Evolutionary conservation across 208 protist genomes (phyloP).

Genomic region (Leishmania lainsoni): DNA sequence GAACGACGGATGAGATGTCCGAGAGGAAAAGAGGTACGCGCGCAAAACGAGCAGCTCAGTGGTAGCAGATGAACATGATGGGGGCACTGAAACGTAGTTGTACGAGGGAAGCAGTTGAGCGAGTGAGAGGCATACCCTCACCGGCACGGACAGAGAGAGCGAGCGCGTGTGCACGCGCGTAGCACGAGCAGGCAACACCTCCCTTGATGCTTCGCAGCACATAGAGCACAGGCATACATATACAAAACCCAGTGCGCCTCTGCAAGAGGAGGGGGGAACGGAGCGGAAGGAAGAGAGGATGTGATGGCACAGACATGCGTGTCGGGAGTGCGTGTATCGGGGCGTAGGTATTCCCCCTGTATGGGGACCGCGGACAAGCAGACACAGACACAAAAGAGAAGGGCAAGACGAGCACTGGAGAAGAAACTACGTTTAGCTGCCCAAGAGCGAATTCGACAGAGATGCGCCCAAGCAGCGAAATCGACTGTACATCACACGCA

Average conservation of each 20-base stretch:
- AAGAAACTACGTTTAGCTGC: too few relatives aligned
- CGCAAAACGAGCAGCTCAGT: not conserved
- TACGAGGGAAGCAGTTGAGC: not conserved
- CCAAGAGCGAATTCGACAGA: not conserved
- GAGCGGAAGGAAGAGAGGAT: not conserved
- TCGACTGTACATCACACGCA: slow-evolving; percentile 1
- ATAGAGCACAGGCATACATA: not conserved
- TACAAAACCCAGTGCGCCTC: not conserved
- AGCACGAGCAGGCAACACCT: not conserved
- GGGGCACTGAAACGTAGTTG: not conserved
- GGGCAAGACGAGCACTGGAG: not conserved
- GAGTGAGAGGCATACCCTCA: not conserved
- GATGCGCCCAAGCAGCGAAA: not conserved
- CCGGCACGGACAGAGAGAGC: not conserved
- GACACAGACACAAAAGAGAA: slow-evolving; percentile 9
- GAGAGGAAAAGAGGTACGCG: not conserved
- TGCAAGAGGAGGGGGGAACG: not conserved
- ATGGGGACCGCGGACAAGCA: not conserved
- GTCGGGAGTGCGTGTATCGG: not conserved
- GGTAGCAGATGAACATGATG: not conserved
- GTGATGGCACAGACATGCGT: not conserved
- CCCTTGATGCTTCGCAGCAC: not conserved
- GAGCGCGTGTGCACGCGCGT: not conserved
- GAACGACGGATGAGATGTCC: not conserved
- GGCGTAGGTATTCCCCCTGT: too few relatives aligned